Percentiles rank a stretch among this genome's conserved stretches.
Conservation (phyloP, 2,329 filamentous ascomycete genomes). For the Arachnopeziza araneosa region DNA sequence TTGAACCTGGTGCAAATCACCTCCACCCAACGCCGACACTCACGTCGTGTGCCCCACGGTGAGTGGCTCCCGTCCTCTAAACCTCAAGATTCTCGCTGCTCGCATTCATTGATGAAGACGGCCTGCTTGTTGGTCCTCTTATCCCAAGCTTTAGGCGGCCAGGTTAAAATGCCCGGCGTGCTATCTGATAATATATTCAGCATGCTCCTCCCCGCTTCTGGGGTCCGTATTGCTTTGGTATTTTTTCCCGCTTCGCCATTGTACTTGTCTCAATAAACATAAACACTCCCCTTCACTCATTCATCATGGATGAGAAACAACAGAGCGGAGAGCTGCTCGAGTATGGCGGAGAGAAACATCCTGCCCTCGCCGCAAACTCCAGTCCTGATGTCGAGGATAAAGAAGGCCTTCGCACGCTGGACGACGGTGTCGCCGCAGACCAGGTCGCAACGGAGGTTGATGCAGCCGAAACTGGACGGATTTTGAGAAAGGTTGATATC, state of each 20-base stretch:
- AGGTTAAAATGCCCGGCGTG: neutral
- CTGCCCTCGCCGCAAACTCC: neutral
- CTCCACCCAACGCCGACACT: too few species aligned
- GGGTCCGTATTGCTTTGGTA: neutral
- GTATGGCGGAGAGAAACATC: neutral
- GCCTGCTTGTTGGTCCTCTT: neutral
- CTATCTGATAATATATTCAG: neutral
- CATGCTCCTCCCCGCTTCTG: neutral
- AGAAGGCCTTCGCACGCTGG: neutral
- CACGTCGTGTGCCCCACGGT: neutral
- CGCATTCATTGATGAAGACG: neutral
- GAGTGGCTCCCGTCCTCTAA: neutral
- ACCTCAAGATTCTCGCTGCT: neutral
- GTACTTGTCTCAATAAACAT: too few species aligned
- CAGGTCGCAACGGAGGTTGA: neutral
- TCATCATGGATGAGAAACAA: neutral
- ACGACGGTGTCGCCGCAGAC: neutral
- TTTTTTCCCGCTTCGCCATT: too few species aligned
- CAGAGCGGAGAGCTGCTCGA: neutral
- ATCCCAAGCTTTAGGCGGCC: neutral
- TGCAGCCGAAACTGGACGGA: neutral
- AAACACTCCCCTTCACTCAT: neutral
- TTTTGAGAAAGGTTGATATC: constrained; percentile 47
- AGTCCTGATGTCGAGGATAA: neutral
- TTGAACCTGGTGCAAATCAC: neutral